Percentiles rank a stretch among this genome's conserved stretches.
phyloP scores from a whole-genome alignment of 805 yeast genomes.

The Candida argentea region DNA sequence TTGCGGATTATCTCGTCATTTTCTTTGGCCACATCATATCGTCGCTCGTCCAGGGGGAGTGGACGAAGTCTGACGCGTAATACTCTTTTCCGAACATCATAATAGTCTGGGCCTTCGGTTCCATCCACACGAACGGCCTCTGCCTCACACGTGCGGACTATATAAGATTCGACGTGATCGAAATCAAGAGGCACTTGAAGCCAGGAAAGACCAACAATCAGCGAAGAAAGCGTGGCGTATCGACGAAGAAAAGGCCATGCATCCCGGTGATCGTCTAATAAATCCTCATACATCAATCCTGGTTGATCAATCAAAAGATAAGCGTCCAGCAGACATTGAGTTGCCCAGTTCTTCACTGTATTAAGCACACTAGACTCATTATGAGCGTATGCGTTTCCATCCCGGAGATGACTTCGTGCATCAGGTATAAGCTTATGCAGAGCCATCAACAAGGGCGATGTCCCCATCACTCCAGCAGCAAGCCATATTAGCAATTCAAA shows the following conservation, averaged over 20 bases:
- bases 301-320: conserved; percentile 30
- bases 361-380: conserved; percentile 18
- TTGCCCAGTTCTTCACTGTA: conserved; percentile 24
- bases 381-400: conserved; percentile 11
- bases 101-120: conserved; percentile 41
- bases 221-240: conserved; percentile 47
- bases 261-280: conserved; percentile 19
- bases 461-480: conserved; percentile 2
- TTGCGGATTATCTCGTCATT: conserved; percentile 42
- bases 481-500: too few relatives aligned
- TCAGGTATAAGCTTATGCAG: conserved; percentile 29
- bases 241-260: conserved; percentile 41
- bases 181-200: conserved; percentile 32
- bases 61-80: conserved; percentile 48
- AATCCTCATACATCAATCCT: conserved; percentile 21
- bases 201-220: conserved; percentile 50
- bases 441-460: conserved; percentile 28
- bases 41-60: conserved; percentile 17
- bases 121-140: conserved; percentile 27
- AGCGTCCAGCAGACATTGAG: conserved; percentile 29
- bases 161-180: conserved; percentile 29
- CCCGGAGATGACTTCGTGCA: conserved; percentile 14
- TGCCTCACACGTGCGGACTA: conserved; percentile 44
- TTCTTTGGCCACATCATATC: conserved; percentile 8
- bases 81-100: conserved; percentile 54